phyloP scores from a whole-genome alignment of 768 basidiomycete species.

The Lentinula aciculospora region DNA sequence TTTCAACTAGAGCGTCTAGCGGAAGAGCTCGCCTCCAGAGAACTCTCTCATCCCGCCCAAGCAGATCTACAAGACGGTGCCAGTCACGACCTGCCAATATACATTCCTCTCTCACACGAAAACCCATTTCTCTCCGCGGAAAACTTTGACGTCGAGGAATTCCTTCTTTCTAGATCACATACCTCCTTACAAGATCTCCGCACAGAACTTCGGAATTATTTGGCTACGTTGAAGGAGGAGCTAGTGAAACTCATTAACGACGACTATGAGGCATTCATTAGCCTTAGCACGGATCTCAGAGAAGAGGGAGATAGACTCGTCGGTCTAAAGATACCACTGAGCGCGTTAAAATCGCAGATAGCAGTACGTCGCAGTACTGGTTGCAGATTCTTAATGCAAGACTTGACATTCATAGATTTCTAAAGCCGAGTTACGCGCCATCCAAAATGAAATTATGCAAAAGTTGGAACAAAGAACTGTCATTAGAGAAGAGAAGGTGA shows the following conservation, averaged over 20 bases:
- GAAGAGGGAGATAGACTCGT: slow-evolving; percentile 76
- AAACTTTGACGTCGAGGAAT: slow-evolving; percentile 77
- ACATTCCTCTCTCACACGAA: slow-evolving; percentile 72
- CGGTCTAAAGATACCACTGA: slow-evolving; percentile 63
- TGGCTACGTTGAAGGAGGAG: slow-evolving; percentile 82
- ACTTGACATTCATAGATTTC: slow-evolving; percentile 41
- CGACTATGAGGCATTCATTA: slow-evolving; percentile 98
- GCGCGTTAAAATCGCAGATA: slow-evolving; percentile 57
- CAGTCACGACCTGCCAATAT: slow-evolving; percentile 46
- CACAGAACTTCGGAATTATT: slow-evolving; percentile 80
- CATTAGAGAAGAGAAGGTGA: slow-evolving; percentile 83
- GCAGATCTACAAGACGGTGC: not conserved
- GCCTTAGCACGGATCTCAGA: slow-evolving; percentile 85
- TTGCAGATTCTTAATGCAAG: not conserved
- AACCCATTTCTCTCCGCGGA: slow-evolving; percentile 67
- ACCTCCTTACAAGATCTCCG: slow-evolving; percentile 86
- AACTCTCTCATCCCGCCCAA: slow-evolving; percentile 22
- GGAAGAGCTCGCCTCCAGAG: slow-evolving; percentile 60
- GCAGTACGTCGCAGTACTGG: slow-evolving; percentile 26
- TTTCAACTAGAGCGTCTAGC: slow-evolving; percentile 68
- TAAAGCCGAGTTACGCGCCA: slow-evolving; percentile 51
- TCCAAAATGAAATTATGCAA: slow-evolving; percentile 72
- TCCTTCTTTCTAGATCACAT: slow-evolving; percentile 81
- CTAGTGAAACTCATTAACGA: slow-evolving; percentile 94
- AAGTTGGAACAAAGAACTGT: slow-evolving; percentile 70